These are phyloP conservation scores for Cryoendolithus antarcticus DNA, from an alignment of 2,329 filamentous ascomycete genomes.

Conservation along the genomic window DNA sequence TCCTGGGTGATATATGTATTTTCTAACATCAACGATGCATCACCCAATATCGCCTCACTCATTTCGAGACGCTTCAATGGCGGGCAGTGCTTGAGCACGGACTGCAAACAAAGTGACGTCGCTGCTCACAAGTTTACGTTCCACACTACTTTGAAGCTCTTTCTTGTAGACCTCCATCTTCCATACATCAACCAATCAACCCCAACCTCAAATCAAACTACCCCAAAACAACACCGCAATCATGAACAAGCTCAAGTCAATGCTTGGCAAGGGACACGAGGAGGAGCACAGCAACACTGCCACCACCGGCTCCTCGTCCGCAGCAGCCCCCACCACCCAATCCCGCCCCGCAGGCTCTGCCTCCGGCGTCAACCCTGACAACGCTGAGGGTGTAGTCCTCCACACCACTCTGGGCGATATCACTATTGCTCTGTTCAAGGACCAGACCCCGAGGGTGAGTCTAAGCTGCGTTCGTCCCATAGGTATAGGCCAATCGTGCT, in stretches of 20 bases:
- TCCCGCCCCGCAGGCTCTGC: conserved; percentile 1
- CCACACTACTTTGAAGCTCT: too few relatives aligned
- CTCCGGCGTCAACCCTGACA: conserved; percentile 6
- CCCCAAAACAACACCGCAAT: neutral
- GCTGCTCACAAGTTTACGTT: too few relatives aligned
- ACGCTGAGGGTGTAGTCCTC: conserved; percentile 17
- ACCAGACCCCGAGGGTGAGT: conserved; percentile 21
- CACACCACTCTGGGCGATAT: conserved; percentile 24
- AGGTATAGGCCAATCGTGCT: neutral
- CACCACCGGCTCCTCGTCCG: conserved; percentile 1
- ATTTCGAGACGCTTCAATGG: too few relatives aligned
- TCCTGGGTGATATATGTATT: too few relatives aligned
- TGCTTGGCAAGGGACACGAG: conserved; percentile 2
- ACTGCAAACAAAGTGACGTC: too few relatives aligned
- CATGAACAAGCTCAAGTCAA: conserved; percentile 6
- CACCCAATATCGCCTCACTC: too few relatives aligned
- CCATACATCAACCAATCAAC: too few relatives aligned
- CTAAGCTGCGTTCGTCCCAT: neutral
- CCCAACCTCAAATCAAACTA: too few relatives aligned
- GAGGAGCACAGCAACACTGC: neutral
- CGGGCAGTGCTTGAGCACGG: too few relatives aligned
- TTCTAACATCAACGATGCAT: too few relatives aligned
- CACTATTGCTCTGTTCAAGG: conserved; percentile 19
- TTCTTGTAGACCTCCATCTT: too few relatives aligned
- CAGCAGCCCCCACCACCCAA: conserved; percentile 1